A percentile compares a stretch with the other conserved stretches of the same genome.
Conservation (phyloP, 2,329 filamentous ascomycete genomes). For the Paecilomyces variotii region DNA sequence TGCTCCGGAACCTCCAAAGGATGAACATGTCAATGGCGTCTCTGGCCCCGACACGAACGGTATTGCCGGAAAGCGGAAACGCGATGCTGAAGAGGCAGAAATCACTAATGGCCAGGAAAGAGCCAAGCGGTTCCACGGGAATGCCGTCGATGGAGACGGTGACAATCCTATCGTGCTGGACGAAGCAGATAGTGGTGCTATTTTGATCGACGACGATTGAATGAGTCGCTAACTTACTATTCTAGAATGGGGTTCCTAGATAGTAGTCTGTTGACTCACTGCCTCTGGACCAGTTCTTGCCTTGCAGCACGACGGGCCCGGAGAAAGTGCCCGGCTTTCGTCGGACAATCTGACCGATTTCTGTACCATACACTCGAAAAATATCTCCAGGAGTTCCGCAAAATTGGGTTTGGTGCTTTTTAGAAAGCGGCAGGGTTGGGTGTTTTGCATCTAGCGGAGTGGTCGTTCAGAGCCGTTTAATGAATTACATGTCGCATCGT, state of each 20-base stretch:
- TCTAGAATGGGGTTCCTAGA: background rate
- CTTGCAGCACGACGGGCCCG: background rate
- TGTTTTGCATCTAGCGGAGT: background rate
- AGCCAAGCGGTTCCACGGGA: slow-evolving; percentile 29
- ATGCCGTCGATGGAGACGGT: slow-evolving; percentile 34
- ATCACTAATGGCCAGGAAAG: slow-evolving; percentile 32
- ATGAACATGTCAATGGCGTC: slow-evolving; percentile 21
- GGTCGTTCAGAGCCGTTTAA: background rate
- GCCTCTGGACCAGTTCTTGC: background rate
- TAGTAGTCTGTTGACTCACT: background rate
- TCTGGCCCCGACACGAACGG: slow-evolving; percentile 6
- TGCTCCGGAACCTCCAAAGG: slow-evolving; percentile 19
- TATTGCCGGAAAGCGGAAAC: slow-evolving; percentile 36
- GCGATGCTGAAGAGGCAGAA: slow-evolving; percentile 35
- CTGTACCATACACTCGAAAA: background rate
- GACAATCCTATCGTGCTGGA: slow-evolving; percentile 39
- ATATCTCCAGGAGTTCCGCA: background rate
- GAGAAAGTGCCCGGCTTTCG: background rate
- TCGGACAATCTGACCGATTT: background rate
- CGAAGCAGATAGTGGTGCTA: slow-evolving; percentile 49
- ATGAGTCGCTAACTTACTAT: background rate
- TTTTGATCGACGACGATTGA: slow-evolving; percentile 60
- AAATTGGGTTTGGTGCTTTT: background rate
- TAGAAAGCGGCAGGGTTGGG: background rate
- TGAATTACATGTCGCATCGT: background rate